Evolutionary conservation across 192 early-diverging fungal genomes (phyloP).

Genomic region (Coemansia pectinata): DNA sequence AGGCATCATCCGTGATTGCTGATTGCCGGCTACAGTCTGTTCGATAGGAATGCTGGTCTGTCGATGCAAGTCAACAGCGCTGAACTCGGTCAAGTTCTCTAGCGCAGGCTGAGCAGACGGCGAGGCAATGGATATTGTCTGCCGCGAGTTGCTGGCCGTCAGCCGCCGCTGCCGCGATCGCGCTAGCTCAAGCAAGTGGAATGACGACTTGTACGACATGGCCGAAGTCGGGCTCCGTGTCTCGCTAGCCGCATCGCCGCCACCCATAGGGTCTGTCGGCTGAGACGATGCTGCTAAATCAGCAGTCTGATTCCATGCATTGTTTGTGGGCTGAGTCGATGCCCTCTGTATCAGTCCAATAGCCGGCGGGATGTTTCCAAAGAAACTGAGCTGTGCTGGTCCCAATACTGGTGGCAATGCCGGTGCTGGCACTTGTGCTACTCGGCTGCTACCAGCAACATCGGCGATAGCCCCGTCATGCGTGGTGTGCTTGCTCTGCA

Average conservation of each 20-base stretch:
- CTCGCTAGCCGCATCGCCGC: constrained; percentile 7
- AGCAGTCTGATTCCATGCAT: neutral
- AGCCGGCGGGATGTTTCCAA: constrained; percentile 16
- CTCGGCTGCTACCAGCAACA: neutral
- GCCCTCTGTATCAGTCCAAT: constrained; percentile 1
- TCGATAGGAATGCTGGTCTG: constrained; percentile 35
- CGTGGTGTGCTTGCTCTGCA: constrained; percentile 4
- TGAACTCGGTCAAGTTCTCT: constrained; percentile 1
- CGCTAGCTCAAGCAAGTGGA: constrained; percentile 47
- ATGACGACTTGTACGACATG: constrained; percentile 54
- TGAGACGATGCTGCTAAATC: neutral
- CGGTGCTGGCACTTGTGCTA: neutral
- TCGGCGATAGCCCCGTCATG: constrained; percentile 5
- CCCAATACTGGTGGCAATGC: constrained; percentile 1
- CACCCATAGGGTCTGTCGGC: neutral
- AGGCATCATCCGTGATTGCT: constrained; percentile 38
- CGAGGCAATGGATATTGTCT: constrained; percentile 10
- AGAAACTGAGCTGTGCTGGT: constrained; percentile 12
- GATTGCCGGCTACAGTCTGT: constrained; percentile 21
- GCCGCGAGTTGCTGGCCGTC: constrained; percentile 44
- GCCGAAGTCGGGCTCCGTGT: constrained; percentile 26
- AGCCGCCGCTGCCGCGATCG: constrained; percentile 45
- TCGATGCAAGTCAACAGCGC: constrained; percentile 26
- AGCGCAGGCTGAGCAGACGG: constrained; percentile 1
- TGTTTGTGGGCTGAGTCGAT: constrained; percentile 12